Evolutionary conservation across 805 yeast species (phyloP), one percentile per base, ranked within the genome.

Genomic region (Metschnikowia kunwiensis): DNA sequence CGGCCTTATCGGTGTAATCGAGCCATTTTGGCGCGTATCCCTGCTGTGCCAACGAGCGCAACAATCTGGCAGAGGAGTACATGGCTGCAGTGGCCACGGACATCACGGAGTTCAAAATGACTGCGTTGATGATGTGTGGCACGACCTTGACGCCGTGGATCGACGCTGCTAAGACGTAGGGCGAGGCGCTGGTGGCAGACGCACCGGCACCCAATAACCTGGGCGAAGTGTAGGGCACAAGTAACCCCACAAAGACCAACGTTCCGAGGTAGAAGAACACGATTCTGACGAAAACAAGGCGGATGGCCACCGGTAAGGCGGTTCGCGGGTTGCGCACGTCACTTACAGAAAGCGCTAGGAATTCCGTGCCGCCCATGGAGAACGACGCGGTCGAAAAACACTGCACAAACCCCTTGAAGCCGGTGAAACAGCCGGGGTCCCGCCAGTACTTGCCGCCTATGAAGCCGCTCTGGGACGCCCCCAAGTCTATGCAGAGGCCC

Each of bases 381-480:
- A 65, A 65, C 7, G 68, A 64, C 19, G 65, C 66, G 10, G 68
- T 65, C 36, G 64, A 64, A 30, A 65, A 63, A n/a, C 59, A 65
- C 21, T 60, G 43, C 41, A 65, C 63, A 18, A 65, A 51, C 15
- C 72, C 72, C 53, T 65, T 65, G 51, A 65, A 65, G 36, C 52
- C 50, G 34, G 60, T 59, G 43, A 55, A 51, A 37, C 53, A 61
- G 30, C 69, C 70, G 11, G 69, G 68, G 36, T 65, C 49, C 35
- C 54, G 55, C 72, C 72, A 65, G 49, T 57, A 65, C 42, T 46
- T 53, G 18, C 70, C 72, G 34, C 72, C 72, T 39, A 65, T 61
- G 36, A 57, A 66, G 7, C 63, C 61, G 28, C 34, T 19, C 7
- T 32, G 9, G 15, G 55, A 47, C 3, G 58, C 59, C 45, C 72